phyloP scores from a whole-genome alignment of 805 yeast genomes.

The Sporopachydermia quercuum region DNA sequence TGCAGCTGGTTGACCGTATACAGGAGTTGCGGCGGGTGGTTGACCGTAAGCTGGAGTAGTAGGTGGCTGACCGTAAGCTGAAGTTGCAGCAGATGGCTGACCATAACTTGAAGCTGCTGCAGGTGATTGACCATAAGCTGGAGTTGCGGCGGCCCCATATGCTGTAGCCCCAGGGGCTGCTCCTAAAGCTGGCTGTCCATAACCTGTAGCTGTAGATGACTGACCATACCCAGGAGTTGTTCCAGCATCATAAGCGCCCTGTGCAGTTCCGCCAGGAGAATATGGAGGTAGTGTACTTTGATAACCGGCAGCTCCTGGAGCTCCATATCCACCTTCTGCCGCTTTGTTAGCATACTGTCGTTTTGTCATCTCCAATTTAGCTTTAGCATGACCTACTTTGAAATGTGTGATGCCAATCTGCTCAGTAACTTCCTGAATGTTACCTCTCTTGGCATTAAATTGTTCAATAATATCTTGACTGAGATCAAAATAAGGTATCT shows the following conservation, averaged over 20 bases:
- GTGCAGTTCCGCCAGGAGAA: constrained; percentile 10
- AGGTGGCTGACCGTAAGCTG: constrained; percentile 16
- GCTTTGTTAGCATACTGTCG: constrained; percentile 44
- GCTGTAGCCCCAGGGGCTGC: constrained; percentile 16
- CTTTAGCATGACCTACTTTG: constrained; percentile 76
- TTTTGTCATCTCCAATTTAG: constrained; percentile 70
- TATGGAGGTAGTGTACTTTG: constrained; percentile 16
- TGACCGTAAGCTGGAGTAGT: constrained; percentile 12
- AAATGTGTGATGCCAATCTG: constrained; percentile 83
- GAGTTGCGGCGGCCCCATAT: constrained; percentile 15
- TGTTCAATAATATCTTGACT: constrained; percentile 72
- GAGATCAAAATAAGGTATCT: constrained; percentile 90
- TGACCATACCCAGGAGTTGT: constrained; percentile 21
- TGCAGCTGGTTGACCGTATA: constrained; percentile 12
- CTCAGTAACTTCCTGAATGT: constrained; percentile 80
- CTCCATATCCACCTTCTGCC: constrained; percentile 24
- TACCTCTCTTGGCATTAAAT: constrained; percentile 70
- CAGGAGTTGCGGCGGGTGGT: constrained; percentile 9
- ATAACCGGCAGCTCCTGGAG: constrained; percentile 13
- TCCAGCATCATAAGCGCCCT: constrained; percentile 15
- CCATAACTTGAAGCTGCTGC: constrained; percentile 15
- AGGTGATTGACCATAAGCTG: constrained; percentile 12
- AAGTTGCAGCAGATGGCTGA: constrained; percentile 16
- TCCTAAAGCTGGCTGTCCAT: constrained; percentile 17
- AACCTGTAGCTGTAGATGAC: constrained; percentile 20